phyloP scores from a whole-genome alignment of 2,329 filamentous ascomycete species.

The Trichoderma semiorbis region DNA sequence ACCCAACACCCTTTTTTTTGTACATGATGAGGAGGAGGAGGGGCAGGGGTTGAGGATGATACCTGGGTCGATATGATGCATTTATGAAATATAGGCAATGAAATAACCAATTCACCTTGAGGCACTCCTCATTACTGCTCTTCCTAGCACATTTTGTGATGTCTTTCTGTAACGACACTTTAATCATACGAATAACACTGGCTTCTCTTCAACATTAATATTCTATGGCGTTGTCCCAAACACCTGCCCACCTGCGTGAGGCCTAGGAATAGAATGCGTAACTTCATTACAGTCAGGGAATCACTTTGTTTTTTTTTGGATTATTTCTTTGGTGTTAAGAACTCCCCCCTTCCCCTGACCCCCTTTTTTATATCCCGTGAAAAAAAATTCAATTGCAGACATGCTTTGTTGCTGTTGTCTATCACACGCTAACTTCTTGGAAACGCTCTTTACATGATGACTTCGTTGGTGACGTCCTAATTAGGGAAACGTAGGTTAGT shows the following conservation, averaged over 20 bases:
- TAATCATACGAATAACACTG: background rate
- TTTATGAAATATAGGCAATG: background rate
- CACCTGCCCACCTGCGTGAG: background rate
- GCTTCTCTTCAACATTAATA: background rate
- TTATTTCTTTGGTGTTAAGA: background rate
- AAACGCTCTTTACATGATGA: conserved; percentile 73
- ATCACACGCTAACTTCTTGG: background rate
- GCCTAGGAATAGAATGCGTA: background rate
- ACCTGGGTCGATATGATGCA: background rate
- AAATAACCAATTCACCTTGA: background rate
- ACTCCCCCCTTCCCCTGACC: background rate
- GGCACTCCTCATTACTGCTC: background rate
- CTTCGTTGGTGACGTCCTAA: conserved; percentile 80
- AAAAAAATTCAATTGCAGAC: background rate
- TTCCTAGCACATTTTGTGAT: background rate
- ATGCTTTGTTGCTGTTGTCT: background rate
- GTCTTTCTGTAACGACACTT: background rate
- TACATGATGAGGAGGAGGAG: background rate
- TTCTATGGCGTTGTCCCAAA: background rate
- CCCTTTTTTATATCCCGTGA: background rate
- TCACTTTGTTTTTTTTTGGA: background rate
- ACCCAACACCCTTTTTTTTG: background rate
- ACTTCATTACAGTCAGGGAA: background rate
- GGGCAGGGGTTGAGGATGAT: background rate
- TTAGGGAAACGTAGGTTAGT: conserved; percentile 24